Conservation (phyloP, 2,329 filamentous ascomycete genomes). For the Venturia asperata region DNA sequence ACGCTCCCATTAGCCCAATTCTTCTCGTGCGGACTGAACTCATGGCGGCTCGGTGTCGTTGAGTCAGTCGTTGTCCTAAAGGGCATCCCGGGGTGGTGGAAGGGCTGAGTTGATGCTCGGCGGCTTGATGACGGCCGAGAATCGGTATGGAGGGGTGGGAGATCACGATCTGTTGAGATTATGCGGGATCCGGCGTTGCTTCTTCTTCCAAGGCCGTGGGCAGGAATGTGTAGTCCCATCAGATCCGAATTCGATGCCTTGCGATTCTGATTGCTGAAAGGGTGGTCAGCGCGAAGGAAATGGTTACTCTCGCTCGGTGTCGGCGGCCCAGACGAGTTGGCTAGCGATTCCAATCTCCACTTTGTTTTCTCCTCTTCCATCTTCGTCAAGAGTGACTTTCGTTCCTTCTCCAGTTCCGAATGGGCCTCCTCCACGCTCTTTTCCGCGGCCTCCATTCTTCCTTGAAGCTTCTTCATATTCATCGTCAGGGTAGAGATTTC, state of each 20-base stretch:
- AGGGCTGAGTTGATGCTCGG: conserved; percentile 24
- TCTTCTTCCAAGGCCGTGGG: conserved; percentile 22
- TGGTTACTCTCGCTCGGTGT: conserved; percentile 20
- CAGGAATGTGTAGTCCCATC: conserved; percentile 29
- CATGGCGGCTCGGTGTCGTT: conserved; percentile 24
- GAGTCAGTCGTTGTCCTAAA: conserved; percentile 19
- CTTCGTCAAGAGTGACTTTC: conserved; percentile 49
- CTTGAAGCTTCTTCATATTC: conserved; percentile 55
- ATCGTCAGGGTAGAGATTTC: conserved; percentile 55
- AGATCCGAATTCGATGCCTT: conserved; percentile 34
- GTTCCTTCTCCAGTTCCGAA: conserved; percentile 52
- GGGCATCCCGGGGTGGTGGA: conserved; percentile 21
- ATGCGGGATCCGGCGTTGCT: conserved; percentile 24
- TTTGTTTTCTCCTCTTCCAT: conserved; percentile 59
- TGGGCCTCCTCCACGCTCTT: conserved; percentile 54
- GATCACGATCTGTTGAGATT: conserved; percentile 24
- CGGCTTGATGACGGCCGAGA: conserved; percentile 29
- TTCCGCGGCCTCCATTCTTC: conserved; percentile 57
- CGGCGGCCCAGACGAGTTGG: conserved; percentile 22
- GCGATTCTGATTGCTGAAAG: conserved; percentile 30
- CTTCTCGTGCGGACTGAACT: conserved; percentile 25
- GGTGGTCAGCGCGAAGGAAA: conserved; percentile 33
- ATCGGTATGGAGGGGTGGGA: conserved; percentile 13
- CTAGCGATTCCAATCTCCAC: conserved; percentile 46
- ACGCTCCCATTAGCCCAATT: conserved; percentile 27